phyloP scores from a whole-genome alignment of 345 rosid species.

The Murraya koenigii region DNA sequence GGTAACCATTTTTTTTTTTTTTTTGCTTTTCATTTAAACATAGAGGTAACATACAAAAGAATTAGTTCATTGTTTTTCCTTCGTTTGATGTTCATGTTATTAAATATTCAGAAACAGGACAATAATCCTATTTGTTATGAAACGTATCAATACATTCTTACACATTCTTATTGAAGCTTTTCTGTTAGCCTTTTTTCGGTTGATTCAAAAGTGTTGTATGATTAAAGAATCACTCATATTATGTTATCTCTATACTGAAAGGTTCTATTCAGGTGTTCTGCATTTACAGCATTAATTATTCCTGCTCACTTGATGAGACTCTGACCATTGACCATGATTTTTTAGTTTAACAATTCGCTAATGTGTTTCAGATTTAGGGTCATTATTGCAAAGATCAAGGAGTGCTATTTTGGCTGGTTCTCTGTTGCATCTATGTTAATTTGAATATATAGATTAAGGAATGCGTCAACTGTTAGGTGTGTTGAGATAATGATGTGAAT shows the following conservation, averaged over 20 bases:
- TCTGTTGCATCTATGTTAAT: not conserved
- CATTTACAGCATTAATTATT: not conserved
- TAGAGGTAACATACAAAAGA: slow-evolving; percentile 17
- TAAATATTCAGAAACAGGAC: not conserved
- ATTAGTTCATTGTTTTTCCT: slow-evolving; percentile 22
- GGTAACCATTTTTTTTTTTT: not conserved
- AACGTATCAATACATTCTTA: slow-evolving; percentile 13
- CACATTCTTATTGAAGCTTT: not conserved
- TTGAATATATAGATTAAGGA: not conserved
- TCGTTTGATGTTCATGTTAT: slow-evolving; percentile 16
- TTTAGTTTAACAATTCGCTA: not conserved
- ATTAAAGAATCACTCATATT: not conserved
- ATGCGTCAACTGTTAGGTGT: slow-evolving; percentile 23
- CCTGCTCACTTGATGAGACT: not conserved
- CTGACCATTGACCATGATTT: not conserved
- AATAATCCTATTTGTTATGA: slow-evolving; percentile 1
- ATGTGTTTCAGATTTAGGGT: not conserved
- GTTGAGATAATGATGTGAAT: not conserved
- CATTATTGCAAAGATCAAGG: not conserved
- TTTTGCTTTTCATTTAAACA: slow-evolving; percentile 10
- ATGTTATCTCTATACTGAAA: not conserved
- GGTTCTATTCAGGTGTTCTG: not conserved
- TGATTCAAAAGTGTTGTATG: slow-evolving; percentile 2
- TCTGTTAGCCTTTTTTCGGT: not conserved
- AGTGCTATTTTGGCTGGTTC: not conserved